Conservation (phyloP, 805 yeast species). For the Priceomyces melissophilus region DNA sequence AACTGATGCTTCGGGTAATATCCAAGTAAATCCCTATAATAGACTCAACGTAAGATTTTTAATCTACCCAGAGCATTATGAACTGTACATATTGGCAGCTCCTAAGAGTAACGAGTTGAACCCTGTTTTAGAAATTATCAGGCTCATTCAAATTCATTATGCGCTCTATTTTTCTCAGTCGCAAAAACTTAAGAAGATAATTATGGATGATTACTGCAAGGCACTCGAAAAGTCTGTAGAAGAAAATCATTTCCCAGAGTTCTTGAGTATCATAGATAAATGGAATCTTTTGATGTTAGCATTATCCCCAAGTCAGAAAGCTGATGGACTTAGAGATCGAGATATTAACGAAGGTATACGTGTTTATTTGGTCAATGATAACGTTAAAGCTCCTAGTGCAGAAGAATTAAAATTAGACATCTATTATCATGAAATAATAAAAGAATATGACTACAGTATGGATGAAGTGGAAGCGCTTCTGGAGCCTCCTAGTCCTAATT, state of each 20-base stretch:
- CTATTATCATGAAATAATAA: constrained; percentile 16
- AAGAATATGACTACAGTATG: constrained; percentile 2
- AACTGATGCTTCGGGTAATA: constrained; percentile 10
- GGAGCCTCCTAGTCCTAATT: not conserved
- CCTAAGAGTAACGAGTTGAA: constrained; percentile 57
- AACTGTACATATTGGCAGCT: constrained; percentile 45
- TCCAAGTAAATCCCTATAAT: constrained; percentile 25
- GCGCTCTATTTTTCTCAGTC: constrained; percentile 41
- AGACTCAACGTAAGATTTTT: constrained; percentile 30
- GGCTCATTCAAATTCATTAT: constrained; percentile 38
- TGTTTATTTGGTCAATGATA: constrained; percentile 11
- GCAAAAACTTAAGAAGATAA: constrained; percentile 23
- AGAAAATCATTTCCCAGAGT: constrained; percentile 29
- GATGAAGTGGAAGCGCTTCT: not conserved
- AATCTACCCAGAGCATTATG: constrained; percentile 45
- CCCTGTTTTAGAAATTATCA: constrained; percentile 62
- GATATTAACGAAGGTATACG: constrained; percentile 26
- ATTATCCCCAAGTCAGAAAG: constrained; percentile 28
- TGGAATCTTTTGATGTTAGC: constrained; percentile 40
- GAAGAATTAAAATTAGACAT: constrained; percentile 19
- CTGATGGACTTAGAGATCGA: constrained; percentile 6
- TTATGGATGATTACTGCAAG: constrained; percentile 31
- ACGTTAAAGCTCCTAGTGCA: constrained; percentile 10
- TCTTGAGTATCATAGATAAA: constrained; percentile 35
- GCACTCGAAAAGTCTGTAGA: constrained; percentile 28